Percentiles rank a stretch among this genome's conserved stretches.
These are phyloP conservation scores for Rhizopus sp. DNA, from an alignment of 371 early-diverging fungal genomes.

Conservation along the genomic window DNA sequence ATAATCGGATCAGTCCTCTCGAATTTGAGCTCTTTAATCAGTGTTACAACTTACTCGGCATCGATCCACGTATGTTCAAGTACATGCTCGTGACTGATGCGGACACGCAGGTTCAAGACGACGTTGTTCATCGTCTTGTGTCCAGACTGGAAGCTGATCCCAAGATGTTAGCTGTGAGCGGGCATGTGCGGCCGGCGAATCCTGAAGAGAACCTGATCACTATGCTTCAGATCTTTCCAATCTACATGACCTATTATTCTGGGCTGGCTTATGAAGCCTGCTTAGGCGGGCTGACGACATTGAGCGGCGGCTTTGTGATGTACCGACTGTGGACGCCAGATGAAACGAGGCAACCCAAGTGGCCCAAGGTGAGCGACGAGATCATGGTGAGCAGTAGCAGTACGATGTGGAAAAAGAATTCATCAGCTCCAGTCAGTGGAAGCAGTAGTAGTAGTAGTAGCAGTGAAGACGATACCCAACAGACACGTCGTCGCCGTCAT, in stretches of 20 bases:
- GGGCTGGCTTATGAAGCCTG: constrained; percentile 51
- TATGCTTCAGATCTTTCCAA: constrained; percentile 52
- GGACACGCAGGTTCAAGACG: constrained; percentile 43
- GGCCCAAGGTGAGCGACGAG: constrained; percentile 43
- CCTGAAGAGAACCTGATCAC: constrained; percentile 48
- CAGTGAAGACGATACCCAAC: constrained; percentile 9
- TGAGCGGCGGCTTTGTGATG: constrained; percentile 52
- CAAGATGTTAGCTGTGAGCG: constrained; percentile 44
- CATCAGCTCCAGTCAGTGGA: background rate
- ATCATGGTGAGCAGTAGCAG: constrained; percentile 9
- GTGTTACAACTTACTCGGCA: constrained; percentile 45
- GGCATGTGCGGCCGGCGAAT: constrained; percentile 49
- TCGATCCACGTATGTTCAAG: constrained; percentile 46
- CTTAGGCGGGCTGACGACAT: constrained; percentile 38
- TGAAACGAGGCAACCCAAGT: constrained; percentile 3
- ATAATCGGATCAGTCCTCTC: constrained; percentile 43
- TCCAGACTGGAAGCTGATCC: constrained; percentile 40
- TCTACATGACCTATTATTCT: constrained; percentile 40
- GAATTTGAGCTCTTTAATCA: constrained; percentile 52
- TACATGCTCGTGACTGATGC: constrained; percentile 55
- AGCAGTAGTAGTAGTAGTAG: constrained; percentile 8
- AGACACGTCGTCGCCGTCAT: background rate
- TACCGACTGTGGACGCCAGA: constrained; percentile 42
- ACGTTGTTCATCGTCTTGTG: constrained; percentile 35
- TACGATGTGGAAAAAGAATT: background rate